Evolutionary conservation across 305 asterid genomes (phyloP).

Genomic region (Fraxinus sp.): DNA sequence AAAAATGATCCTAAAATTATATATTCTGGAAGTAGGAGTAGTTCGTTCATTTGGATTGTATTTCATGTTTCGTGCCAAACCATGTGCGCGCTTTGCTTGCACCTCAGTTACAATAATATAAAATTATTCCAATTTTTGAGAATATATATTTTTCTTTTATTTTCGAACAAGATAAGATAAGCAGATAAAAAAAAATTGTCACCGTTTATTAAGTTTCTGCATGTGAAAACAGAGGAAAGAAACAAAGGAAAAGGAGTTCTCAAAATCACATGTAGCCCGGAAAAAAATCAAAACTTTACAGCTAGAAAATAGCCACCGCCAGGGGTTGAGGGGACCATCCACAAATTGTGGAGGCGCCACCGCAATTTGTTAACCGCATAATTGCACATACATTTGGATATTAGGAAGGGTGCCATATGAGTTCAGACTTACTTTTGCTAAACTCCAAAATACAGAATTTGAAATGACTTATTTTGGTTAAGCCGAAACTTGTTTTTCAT

Average conservation of each 20-base stretch:
- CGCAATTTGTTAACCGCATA: neutral
- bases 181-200: neutral
- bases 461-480: neutral
- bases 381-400: neutral
- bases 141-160: neutral
- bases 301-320: slow-evolving; percentile 24
- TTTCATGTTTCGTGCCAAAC: neutral
- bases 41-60: slow-evolving; percentile 9
- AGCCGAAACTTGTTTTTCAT: neutral
- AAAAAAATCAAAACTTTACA: slow-evolving; percentile 23
- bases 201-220: slow-evolving; percentile 11
- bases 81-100: neutral
- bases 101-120: neutral
- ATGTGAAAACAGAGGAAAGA: neutral
- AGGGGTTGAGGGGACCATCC: slow-evolving; percentile 24
- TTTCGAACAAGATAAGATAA: neutral
- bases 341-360: neutral
- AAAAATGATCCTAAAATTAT: neutral
- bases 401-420: neutral
- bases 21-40: neutral
- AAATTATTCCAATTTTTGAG: neutral
- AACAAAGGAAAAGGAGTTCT: neutral
- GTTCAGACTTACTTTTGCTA: neutral
- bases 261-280: neutral
- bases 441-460: neutral